A percentile compares a stretch with the other conserved stretches of the same genome.
These are phyloP conservation scores for Cladosporium sp. DNA, from an alignment of 2,329 filamentous ascomycete species.

Conservation along the genomic window DNA sequence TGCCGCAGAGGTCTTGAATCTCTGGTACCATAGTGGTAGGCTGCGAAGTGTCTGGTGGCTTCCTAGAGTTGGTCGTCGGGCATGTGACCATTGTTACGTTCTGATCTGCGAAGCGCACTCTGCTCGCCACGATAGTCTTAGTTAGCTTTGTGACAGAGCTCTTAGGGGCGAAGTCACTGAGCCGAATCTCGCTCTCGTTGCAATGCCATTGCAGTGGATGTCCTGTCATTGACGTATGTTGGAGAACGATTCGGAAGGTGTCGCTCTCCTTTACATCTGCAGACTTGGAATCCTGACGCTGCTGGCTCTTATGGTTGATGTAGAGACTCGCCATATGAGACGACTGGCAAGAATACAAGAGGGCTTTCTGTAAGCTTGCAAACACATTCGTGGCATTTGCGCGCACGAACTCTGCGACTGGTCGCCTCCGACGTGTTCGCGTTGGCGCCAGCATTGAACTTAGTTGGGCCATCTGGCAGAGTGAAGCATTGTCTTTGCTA, in stretches of 20 bases:
- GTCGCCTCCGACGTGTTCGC: conserved; percentile 12
- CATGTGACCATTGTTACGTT: neutral
- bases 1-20: neutral
- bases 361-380: neutral
- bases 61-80: neutral
- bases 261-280: neutral
- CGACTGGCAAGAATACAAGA: neutral
- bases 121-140: neutral
- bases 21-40: neutral
- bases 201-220: neutral
- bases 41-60: neutral
- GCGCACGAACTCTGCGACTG: neutral
- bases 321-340: neutral
- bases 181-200: neutral
- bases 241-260: neutral
- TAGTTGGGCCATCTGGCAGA: conserved; percentile 32
- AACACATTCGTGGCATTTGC: neutral
- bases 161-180: neutral
- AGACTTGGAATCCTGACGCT: too few relatives aligned
- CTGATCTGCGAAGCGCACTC: neutral
- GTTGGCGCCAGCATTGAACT: conserved; percentile 25
- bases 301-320: neutral
- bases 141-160: neutral
- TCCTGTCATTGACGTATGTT: neutral
- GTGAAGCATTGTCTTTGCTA: conserved; percentile 26